A percentile compares a stretch with the other conserved stretches of the same genome.
Evolutionary conservation across 768 basidiomycete species (phyloP).

Genomic region (Russula brevipes): DNA sequence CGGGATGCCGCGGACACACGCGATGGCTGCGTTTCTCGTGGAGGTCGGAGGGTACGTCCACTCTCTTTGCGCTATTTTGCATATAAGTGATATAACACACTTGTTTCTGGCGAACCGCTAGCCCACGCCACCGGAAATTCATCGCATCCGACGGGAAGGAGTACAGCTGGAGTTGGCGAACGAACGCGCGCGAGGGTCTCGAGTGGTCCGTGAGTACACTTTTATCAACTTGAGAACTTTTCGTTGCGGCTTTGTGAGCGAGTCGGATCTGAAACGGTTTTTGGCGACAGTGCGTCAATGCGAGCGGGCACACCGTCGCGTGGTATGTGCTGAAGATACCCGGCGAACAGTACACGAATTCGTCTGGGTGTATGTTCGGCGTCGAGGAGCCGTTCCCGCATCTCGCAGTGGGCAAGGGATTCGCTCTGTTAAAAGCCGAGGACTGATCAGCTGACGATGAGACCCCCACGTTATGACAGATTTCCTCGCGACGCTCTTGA

Average conservation of each 20-base stretch:
- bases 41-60: conserved; percentile 29
- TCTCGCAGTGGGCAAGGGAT: conserved; percentile 48
- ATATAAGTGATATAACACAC: background rate
- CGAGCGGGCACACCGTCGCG: conserved; percentile 48
- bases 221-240: no score
- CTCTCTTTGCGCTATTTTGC: background rate
- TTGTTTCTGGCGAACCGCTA: background rate
- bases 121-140: conserved; percentile 42
- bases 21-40: conserved; percentile 51
- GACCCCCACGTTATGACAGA: conserved; percentile 36
- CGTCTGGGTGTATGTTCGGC: conserved; percentile 58
- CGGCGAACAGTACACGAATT: conserved; percentile 49
- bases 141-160: conserved; percentile 53
- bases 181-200: conserved; percentile 37
- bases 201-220: conserved; percentile 59
- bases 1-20: conserved; percentile 24
- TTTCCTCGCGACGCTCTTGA: conserved; percentile 53
- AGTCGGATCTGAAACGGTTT: background rate
- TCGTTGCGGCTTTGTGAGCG: no score
- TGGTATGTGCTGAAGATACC: conserved; percentile 53
- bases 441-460: background rate
- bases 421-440: background rate
- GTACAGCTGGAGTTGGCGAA: conserved; percentile 55
- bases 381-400: conserved; percentile 56
- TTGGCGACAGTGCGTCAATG: conserved; percentile 48